phyloP scores from a whole-genome alignment of 2,329 filamentous ascomycete species.

The Aspergillaceae sp. region DNA sequence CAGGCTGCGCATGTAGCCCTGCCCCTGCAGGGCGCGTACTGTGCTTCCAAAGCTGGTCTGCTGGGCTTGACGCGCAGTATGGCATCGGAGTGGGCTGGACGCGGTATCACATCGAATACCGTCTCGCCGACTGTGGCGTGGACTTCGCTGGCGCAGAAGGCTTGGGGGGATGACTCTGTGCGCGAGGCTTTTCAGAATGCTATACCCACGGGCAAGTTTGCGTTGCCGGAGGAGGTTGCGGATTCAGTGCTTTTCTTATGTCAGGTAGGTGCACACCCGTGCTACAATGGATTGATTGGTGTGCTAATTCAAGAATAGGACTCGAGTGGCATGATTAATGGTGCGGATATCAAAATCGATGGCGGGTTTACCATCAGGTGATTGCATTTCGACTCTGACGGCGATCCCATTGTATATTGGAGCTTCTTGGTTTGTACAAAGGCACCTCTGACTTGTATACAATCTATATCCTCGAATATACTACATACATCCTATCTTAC shows the following conservation, averaged over 20 bases:
- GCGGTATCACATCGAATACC: slow-evolving; percentile 40
- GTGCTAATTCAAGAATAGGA: slow-evolving; percentile 16
- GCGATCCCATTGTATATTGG: no score
- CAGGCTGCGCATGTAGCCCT: slow-evolving; percentile 42
- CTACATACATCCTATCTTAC: no score
- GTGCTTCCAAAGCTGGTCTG: slow-evolving; percentile 41
- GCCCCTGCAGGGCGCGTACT: slow-evolving; percentile 40
- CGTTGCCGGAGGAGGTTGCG: slow-evolving; percentile 32
- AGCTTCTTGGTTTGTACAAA: slow-evolving; percentile 1
- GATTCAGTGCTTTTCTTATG: slow-evolving; percentile 33
- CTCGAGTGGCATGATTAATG: slow-evolving; percentile 35
- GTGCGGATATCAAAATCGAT: slow-evolving; percentile 33
- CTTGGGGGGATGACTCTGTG: slow-evolving; percentile 31
- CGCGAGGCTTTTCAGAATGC: slow-evolving; percentile 28
- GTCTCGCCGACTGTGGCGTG: slow-evolving; percentile 41
- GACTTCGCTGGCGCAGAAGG: slow-evolving; percentile 39
- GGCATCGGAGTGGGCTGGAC: slow-evolving; percentile 40
- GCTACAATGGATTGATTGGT: not conserved
- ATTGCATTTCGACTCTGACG: not conserved
- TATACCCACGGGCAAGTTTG: slow-evolving; percentile 35
- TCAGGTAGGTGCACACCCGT: slow-evolving; percentile 17
- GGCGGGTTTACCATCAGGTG: slow-evolving; percentile 32
- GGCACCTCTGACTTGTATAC: not conserved
- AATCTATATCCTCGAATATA: no score
- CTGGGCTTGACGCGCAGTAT: slow-evolving; percentile 38